phyloP scores from a whole-genome alignment of 1,284 basidiomycete genomes.

The Cryptococcus sp. region DNA sequence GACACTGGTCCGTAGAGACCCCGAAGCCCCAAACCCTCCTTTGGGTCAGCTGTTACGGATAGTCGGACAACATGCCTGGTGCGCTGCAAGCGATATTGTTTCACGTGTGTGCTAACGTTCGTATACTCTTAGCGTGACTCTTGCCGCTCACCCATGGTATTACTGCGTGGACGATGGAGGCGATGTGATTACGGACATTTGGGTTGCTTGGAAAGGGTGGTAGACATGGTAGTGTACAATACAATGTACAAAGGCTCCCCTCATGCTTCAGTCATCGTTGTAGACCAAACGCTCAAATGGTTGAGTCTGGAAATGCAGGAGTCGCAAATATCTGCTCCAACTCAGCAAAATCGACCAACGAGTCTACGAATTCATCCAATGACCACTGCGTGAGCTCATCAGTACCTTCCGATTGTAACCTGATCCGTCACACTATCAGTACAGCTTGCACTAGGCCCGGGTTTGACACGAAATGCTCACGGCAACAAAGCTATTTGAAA shows the following conservation, averaged over 20 bases:
- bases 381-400: no score
- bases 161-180: conserved; percentile 69
- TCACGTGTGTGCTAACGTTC: no score
- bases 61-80: conserved; percentile 56
- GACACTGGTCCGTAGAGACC: conserved; percentile 56
- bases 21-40: neutral
- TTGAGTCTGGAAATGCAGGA: no score
- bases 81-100: conserved; percentile 47
- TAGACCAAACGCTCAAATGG: no score
- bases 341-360: neutral
- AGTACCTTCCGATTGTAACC: neutral
- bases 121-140: conserved; percentile 61
- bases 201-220: conserved; percentile 90
- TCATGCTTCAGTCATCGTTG: no score
- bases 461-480: neutral
- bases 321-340: neutral
- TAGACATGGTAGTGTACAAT: conserved; percentile 43
- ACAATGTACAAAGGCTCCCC: no score
- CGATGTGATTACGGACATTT: conserved; percentile 70
- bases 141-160: conserved; percentile 75
- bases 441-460: neutral
- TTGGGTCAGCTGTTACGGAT: conserved; percentile 53
- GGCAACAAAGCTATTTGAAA: conserved; percentile 16
- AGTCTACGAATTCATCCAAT: neutral
- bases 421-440: neutral